Conservation (phyloP, 1,284 basidiomycete genomes). For the Microbotryum intermedium region DNA sequence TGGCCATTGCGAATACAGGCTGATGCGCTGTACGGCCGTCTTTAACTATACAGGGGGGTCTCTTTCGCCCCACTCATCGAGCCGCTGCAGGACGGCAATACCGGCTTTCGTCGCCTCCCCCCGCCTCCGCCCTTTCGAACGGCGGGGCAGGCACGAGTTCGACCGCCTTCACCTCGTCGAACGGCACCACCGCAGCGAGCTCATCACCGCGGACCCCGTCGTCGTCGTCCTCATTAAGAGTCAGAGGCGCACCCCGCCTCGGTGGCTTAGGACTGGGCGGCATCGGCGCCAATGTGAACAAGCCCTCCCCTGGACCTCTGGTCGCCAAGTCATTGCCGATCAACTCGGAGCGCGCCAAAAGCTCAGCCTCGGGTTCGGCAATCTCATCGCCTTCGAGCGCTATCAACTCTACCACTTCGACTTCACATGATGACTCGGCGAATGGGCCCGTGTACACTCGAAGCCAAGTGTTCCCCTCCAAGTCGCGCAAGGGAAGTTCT, state of each 20-base stretch:
- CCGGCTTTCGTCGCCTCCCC: conserved; percentile 2
- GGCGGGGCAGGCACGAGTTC: too few relatives aligned
- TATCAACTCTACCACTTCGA: too few relatives aligned
- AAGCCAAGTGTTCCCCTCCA: too few relatives aligned
- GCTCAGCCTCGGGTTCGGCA: neutral
- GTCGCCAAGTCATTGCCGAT: too few relatives aligned
- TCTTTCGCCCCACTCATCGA: conserved; percentile 2
- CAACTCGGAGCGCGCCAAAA: neutral
- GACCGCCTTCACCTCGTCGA: conserved; percentile 4
- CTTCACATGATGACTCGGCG: too few relatives aligned
- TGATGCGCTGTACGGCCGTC: neutral
- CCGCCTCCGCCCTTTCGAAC: conserved; percentile 1
- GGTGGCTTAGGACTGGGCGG: conserved; percentile 19
- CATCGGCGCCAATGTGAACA: neutral
- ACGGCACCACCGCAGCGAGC: conserved; percentile 1
- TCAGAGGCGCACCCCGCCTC: conserved; percentile 14
- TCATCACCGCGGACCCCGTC: neutral
- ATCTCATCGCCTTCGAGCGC: neutral
- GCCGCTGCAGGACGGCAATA: neutral
- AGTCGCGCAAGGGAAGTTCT: too few relatives aligned
- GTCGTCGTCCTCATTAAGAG: neutral
- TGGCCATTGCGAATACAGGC: neutral
- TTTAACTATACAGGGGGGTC: conserved; percentile 3
- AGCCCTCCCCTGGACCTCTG: too few relatives aligned
- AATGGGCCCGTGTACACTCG: too few relatives aligned